Conservation (phyloP, 169 alveolate species). For the Theileria equi region DNA sequence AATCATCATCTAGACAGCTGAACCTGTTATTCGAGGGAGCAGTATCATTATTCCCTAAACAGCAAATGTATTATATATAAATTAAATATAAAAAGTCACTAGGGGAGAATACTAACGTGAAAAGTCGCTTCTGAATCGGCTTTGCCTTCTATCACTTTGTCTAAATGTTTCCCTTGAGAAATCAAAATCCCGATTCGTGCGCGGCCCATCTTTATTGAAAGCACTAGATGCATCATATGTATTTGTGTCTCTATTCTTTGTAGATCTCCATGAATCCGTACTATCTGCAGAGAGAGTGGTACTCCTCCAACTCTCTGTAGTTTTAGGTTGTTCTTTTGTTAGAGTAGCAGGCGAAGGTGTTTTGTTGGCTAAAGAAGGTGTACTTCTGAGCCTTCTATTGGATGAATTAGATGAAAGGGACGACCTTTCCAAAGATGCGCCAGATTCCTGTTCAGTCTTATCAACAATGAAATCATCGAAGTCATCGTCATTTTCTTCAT, state of each 20-base stretch:
- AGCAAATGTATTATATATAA: background rate
- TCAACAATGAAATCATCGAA: constrained; percentile 4
- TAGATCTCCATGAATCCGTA: too few relatives aligned
- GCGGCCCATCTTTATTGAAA: too few relatives aligned
- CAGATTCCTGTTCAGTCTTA: too few relatives aligned
- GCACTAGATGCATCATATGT: too few relatives aligned
- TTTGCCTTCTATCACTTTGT: too few relatives aligned
- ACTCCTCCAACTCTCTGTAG: constrained; percentile 18
- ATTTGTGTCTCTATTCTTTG: too few relatives aligned
- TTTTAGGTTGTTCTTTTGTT: background rate
- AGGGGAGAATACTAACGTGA: too few relatives aligned
- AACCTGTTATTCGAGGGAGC: constrained; percentile 27
- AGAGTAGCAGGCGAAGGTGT: background rate
- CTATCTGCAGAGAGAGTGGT: too few relatives aligned
- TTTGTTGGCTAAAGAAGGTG: background rate
- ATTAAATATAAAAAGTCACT: background rate
- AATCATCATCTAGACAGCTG: constrained; percentile 50
- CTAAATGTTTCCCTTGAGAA: too few relatives aligned
- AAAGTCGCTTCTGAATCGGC: too few relatives aligned
- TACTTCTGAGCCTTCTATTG: constrained; percentile 42
- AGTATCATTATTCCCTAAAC: constrained; percentile 7
- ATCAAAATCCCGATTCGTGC: too few relatives aligned
- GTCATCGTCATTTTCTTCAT: constrained; percentile 56
- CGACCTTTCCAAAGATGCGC: too few relatives aligned
- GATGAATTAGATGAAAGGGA: constrained; percentile 48